Base-by-base conservation (phyloP, 2,329 filamentous ascomycete genomes). In the Chaetothyriales sp. region DNA sequence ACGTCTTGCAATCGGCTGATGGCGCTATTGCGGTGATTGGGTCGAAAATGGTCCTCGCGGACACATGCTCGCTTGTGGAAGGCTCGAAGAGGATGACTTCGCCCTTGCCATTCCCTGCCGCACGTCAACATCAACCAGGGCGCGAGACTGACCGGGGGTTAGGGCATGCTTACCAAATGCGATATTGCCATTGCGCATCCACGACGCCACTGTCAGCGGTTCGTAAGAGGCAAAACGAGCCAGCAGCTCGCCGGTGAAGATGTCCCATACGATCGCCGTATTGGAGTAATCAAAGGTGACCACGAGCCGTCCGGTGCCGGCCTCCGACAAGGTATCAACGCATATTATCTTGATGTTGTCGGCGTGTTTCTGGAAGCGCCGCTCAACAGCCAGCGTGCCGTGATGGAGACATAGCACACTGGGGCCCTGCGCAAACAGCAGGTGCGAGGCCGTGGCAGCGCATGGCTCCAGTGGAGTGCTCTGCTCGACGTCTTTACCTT, bases 141-240 rank as follows among this genome's bases (percentile, higher is more conserved):
- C 7, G 15, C 51, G 18, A 37, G 44, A 45, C 37, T 20, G 40
- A 54, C 58, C 55, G 46, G 54, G 49, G 8, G n/a, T n/a, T 2
- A 18, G 44, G 7, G 20, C 20, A 45, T 28, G 40, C 82, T 68
- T 75, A 95, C 90, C 92, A 73, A 97, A 97, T 40, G 88, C 90
- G 59, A 98, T 83, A 70, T 95, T 94, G 51, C 92, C 92, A 70
- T 95, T 95, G 45, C 84, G 80, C 89, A 98, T 95, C 88, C 92
- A 98, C 10, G 86, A 77, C 40, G 89, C 90, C 28, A 87, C 83
- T 19, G 82, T 83, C 57, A 97, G 77, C 59, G 86, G 80, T 63
- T 94, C 88, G 64, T 94, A 95, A 0, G 89, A 92, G 20, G 84
- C 83, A 70, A 97, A 97, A n/a, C 89, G 80, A 43, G 90, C 83